A percentile compares a stretch with the other conserved stretches of the same genome.
Evolutionary conservation across 2,329 filamentous ascomycete genomes (phyloP).

Genomic region (Trichoderma citrinoviride): DNA sequence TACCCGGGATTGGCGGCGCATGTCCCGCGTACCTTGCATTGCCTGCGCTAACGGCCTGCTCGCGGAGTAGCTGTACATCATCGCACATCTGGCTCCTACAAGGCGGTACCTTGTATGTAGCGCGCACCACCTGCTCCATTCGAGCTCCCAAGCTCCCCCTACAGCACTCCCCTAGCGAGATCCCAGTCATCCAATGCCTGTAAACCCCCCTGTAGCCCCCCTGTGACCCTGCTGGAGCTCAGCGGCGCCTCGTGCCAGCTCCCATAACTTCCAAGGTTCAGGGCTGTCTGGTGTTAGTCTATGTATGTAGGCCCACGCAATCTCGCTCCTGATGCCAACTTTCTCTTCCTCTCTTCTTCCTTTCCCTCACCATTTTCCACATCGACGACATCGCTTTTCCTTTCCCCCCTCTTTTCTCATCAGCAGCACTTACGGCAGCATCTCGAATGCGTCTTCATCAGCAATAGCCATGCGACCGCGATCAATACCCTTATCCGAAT

Average conservation of each 20-base stretch:
- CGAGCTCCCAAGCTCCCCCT: neutral
- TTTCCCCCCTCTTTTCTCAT: neutral
- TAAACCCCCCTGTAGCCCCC: neutral
- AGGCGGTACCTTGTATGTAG: neutral
- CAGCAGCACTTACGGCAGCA: constrained; percentile 20
- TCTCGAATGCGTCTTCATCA: constrained; percentile 25
- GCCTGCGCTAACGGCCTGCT: neutral
- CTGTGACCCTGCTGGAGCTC: neutral
- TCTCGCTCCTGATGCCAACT: constrained; percentile 3
- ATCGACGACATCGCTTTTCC: constrained; percentile 7
- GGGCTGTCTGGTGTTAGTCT: too few species aligned
- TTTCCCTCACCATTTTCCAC: neutral
- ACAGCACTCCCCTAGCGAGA: neutral
- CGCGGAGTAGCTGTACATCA: constrained; percentile 8
- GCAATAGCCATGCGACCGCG: constrained; percentile 32
- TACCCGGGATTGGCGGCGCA: constrained; percentile 1
- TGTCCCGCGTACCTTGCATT: constrained; percentile 19
- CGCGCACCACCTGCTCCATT: neutral
- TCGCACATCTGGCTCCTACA: neutral
- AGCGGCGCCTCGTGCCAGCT: too few species aligned
- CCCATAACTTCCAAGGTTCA: too few species aligned
- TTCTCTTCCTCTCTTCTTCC: neutral
- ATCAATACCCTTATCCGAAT: constrained; percentile 20
- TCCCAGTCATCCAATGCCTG: neutral
- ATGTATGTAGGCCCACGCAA: neutral